phyloP scores from a whole-genome alignment of 1,284 basidiomycete genomes.

The Hymenochaete sp. region DNA sequence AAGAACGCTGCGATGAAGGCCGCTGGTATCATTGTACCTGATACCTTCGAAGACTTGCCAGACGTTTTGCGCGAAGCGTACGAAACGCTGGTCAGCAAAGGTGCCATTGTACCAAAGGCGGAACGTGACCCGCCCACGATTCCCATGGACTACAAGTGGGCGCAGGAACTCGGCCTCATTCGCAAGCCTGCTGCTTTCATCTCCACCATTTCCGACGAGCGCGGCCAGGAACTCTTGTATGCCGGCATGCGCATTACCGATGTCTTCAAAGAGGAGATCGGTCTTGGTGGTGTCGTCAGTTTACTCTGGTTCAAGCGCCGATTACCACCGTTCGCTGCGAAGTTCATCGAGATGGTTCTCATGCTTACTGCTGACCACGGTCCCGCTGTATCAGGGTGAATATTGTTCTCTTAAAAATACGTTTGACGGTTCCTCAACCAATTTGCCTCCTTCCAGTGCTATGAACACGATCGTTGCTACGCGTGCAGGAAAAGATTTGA shows the following conservation, averaged over 20 bases:
- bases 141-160: conserved; percentile 99
- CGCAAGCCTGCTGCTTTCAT: conserved; percentile 99
- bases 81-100: conserved; percentile 68
- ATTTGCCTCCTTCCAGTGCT: conserved; percentile 49
- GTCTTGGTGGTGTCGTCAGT: conserved; percentile 93
- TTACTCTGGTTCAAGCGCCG: conserved; percentile 98
- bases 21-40: conserved; percentile 94
- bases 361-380: conserved; percentile 99
- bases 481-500: conserved; percentile 97
- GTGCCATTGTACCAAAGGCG: conserved; percentile 61
- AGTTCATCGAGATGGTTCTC: conserved; percentile 99
- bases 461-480: conserved; percentile 99
- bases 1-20: conserved; percentile 96
- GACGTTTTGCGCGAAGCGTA: conserved; percentile 79
- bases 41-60: conserved; percentile 96
- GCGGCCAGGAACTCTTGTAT: conserved; percentile 96
- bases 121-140: conserved; percentile 93
- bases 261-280: conserved; percentile 97
- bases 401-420: conserved; percentile 12
- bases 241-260: conserved; percentile 99
- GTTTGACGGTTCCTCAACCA: not conserved
- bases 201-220: conserved; percentile 99
- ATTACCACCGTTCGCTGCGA: conserved; percentile 76
- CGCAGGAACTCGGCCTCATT: conserved; percentile 95
- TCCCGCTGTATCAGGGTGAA: conserved; percentile 78